Percentiles rank a stretch among this genome's conserved stretches.
These are phyloP conservation scores for Cyberlindnera euphorbiiphila DNA, from an alignment of 805 yeast genomes.

Conservation along the genomic window DNA sequence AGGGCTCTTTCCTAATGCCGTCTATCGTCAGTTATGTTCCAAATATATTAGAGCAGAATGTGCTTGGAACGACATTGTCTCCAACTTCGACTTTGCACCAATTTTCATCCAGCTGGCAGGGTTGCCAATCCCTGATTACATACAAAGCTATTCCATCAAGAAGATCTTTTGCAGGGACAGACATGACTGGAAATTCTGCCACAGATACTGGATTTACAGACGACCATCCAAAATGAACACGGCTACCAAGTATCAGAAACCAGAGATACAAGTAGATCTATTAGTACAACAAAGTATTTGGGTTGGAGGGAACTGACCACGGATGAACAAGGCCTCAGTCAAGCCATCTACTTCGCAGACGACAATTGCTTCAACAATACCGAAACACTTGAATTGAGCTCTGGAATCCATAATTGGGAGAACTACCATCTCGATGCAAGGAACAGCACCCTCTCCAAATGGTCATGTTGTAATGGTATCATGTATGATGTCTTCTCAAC, in stretches of 20 bases:
- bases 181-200: not conserved
- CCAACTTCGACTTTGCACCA: not conserved
- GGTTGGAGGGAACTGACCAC: not conserved
- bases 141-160: not conserved
- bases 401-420: conserved; percentile 52
- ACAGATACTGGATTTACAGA: not conserved
- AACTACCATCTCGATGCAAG: conserved; percentile 47
- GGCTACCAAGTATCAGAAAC: not conserved
- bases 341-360: too few relatives aligned
- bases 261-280: not conserved
- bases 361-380: too few relatives aligned
- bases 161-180: not conserved
- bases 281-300: not conserved
- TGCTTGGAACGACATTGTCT: not conserved
- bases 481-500: conserved; percentile 34
- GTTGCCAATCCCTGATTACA: not conserved
- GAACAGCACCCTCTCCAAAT: conserved; percentile 50
- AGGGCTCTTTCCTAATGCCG: not conserved
- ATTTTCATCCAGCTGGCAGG: not conserved
- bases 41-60: not conserved
- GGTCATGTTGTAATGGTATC: conserved; percentile 38
- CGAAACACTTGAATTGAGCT: too few relatives aligned
- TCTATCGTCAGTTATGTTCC: not conserved
- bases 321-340: too few relatives aligned
- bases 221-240: not conserved